phyloP scores from a whole-genome alignment of 1,284 basidiomycete genomes.

The Puccinia hordei region DNA sequence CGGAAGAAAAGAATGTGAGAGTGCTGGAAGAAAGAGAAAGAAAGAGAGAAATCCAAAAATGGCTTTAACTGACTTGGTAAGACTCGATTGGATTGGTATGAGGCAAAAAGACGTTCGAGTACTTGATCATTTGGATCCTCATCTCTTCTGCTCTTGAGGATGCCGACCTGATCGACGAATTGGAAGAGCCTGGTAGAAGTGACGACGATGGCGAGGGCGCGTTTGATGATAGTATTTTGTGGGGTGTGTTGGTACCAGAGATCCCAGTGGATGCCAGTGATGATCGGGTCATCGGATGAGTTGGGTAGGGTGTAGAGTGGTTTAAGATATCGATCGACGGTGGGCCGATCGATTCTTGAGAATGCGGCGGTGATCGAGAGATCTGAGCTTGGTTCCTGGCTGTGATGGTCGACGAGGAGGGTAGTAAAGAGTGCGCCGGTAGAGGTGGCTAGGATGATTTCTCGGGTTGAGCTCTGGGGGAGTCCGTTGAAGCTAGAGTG shows the following conservation, averaged over 20 bases:
- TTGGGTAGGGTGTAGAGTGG: conserved; percentile 57
- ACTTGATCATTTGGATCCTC: conserved; percentile 37
- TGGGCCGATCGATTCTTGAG: conserved; percentile 62
- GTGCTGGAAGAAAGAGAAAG: background rate
- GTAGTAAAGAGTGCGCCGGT: conserved; percentile 79
- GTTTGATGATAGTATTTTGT: conserved; percentile 53
- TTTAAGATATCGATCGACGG: conserved; percentile 51
- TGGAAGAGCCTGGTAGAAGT: conserved; percentile 64
- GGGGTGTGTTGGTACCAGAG: conserved; percentile 42
- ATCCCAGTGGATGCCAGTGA: conserved; percentile 60
- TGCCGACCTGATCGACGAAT: conserved; percentile 46
- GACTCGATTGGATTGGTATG: conserved; percentile 41
- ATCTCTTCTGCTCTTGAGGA: conserved; percentile 39
- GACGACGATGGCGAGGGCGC: conserved; percentile 62
- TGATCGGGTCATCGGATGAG: conserved; percentile 78
- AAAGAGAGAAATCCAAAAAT: background rate
- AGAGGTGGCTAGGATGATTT: conserved; percentile 83
- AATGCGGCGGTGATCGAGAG: conserved; percentile 61
- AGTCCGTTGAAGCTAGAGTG: conserved; percentile 59
- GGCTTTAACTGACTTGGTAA: no score
- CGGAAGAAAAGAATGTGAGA: background rate
- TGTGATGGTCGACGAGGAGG: conserved; percentile 77
- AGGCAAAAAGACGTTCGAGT: conserved; percentile 33
- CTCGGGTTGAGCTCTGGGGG: conserved; percentile 71
- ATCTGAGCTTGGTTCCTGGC: conserved; percentile 89